These are phyloP conservation scores for Hypoxylon sp. DNA, from an alignment of 2,329 filamentous ascomycete species.

Conservation along the genomic window DNA sequence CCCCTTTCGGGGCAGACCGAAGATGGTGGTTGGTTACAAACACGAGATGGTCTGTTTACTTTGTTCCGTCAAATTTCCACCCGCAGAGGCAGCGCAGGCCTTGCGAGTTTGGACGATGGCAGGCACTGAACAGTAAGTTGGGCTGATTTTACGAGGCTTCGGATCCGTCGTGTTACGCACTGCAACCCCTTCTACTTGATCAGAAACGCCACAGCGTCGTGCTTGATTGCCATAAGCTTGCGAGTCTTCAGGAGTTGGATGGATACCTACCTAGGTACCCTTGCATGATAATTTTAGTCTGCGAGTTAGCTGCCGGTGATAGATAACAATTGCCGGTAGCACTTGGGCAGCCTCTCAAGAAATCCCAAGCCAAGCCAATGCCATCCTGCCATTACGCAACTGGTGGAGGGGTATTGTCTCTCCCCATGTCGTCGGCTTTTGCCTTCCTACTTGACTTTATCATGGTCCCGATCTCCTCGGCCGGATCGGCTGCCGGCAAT, in stretches of 20 bases:
- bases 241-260: slow-evolving; percentile 18
- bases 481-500: slow-evolving; percentile 35
- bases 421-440: slow-evolving; percentile 42
- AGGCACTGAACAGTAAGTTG: slow-evolving; percentile 18
- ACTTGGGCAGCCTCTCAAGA: slow-evolving; percentile 34
- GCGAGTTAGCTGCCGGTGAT: slow-evolving; percentile 39
- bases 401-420: slow-evolving; percentile 36
- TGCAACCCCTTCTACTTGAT: slow-evolving; percentile 21
- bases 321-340: slow-evolving; percentile 41
- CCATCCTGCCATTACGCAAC: slow-evolving; percentile 27
- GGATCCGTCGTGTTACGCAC: slow-evolving; percentile 18
- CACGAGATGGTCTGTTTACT: slow-evolving; percentile 23
- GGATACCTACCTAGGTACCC: slow-evolving; percentile 33
- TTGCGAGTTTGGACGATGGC: slow-evolving; percentile 4
- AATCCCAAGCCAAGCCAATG: slow-evolving; percentile 34
- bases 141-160: slow-evolving; percentile 32
- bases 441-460: slow-evolving; percentile 37
- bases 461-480: slow-evolving; percentile 32
- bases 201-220: slow-evolving; percentile 30
- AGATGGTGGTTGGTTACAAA: slow-evolving; percentile 27
- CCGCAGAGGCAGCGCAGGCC: slow-evolving; percentile 9
- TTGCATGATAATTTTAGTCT: slow-evolving; percentile 41
- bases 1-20: slow-evolving; percentile 24
- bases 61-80: slow-evolving; percentile 9
- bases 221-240: slow-evolving; percentile 19